A percentile compares a stretch with the other conserved stretches of the same genome.
These are phyloP conservation scores for Serendipita sp. DNA, from an alignment of 768 basidiomycete genomes.

Conservation along the genomic window DNA sequence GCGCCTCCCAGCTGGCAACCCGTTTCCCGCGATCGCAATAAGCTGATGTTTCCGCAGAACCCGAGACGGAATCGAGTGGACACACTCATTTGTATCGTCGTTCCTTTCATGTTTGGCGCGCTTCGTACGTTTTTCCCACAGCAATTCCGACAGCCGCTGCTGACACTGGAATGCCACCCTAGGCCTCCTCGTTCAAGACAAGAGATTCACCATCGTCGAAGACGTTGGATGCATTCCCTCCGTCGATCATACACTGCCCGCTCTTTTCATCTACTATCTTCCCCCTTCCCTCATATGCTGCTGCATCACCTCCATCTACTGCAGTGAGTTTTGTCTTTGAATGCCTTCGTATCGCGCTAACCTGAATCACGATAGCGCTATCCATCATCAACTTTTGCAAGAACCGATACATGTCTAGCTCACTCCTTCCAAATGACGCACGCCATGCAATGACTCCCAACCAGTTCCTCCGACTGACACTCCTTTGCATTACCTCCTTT, in stretches of 20 bases:
- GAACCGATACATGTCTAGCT: neutral
- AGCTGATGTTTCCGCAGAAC: neutral
- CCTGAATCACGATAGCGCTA: neutral
- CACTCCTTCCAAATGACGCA: neutral
- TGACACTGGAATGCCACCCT: neutral
- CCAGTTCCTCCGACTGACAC: neutral
- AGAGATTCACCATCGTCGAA: neutral
- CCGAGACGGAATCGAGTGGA: neutral
- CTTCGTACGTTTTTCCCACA: neutral
- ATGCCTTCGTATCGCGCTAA: neutral
- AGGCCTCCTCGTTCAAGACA: neutral
- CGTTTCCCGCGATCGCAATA: neutral
- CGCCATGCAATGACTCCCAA: neutral
- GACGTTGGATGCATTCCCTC: conserved; percentile 1
- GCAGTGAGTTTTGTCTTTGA: neutral
- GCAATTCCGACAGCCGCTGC: neutral
- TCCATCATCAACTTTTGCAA: neutral
- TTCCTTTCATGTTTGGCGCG: neutral
- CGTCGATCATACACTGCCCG: neutral
- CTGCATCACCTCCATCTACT: conserved; percentile 5
- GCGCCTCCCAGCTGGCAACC: neutral
- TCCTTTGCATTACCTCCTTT: neutral
- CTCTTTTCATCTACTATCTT: conserved; percentile 3
- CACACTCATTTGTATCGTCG: neutral
- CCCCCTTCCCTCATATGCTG: neutral